These are phyloP conservation scores for Ceratocystis huliohia DNA, from an alignment of 2,329 filamentous ascomycete species.

Conservation along the genomic window DNA sequence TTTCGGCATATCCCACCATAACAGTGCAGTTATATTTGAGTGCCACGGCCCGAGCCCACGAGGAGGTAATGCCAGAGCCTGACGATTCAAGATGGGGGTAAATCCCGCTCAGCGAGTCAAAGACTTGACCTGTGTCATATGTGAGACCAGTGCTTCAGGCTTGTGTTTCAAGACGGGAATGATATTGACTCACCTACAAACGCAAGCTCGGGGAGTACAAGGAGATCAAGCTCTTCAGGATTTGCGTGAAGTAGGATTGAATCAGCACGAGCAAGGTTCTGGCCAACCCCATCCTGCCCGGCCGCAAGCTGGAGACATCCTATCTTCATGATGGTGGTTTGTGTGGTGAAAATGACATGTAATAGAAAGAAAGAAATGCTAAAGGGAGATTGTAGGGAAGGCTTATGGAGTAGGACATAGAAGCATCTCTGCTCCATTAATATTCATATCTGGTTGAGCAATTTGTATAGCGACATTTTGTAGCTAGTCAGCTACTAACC, in stretches of 20 bases:
- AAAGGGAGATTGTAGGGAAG: neutral
- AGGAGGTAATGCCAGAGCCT: constrained; percentile 45
- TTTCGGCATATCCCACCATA: constrained; percentile 55
- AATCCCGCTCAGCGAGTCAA: constrained; percentile 49
- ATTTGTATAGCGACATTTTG: too few species aligned
- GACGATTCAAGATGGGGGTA: constrained; percentile 50
- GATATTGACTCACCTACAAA: constrained; percentile 30
- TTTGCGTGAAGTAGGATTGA: constrained; percentile 40
- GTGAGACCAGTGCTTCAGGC: constrained; percentile 34
- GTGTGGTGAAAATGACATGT: neutral
- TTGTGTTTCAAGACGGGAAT: constrained; percentile 36
- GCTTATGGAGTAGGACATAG: neutral
- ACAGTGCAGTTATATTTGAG: constrained; percentile 48
- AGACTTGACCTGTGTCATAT: constrained; percentile 49
- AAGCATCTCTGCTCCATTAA: too few species aligned
- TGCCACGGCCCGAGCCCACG: constrained; percentile 53
- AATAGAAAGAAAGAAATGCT: neutral
- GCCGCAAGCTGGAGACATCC: constrained; percentile 61
- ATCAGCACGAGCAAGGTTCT: constrained; percentile 58
- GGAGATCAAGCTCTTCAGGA: constrained; percentile 41
- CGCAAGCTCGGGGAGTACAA: constrained; percentile 56
- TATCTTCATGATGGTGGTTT: constrained; percentile 43
- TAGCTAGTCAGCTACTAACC: too few species aligned
- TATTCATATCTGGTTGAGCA: too few species aligned
- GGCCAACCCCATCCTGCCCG: constrained; percentile 53